phyloP scores from a whole-genome alignment of 2,329 filamentous ascomycete species.

The Sporothrix sp. region DNA sequence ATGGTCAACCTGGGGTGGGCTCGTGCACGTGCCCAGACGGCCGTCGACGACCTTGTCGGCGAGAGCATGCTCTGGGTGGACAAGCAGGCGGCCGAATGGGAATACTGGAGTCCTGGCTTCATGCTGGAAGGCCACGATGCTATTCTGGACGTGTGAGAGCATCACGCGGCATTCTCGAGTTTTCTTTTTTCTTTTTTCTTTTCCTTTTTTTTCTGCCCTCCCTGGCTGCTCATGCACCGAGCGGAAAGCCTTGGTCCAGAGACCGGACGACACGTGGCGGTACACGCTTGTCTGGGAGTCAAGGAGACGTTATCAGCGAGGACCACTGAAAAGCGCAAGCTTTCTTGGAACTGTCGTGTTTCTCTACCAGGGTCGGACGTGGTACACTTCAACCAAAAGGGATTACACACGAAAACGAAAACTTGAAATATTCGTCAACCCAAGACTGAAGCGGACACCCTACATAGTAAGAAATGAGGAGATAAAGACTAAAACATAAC shows the following conservation, averaged over 20 bases:
- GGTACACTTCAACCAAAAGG: not conserved
- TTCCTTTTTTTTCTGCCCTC: too few relatives aligned
- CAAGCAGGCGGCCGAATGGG: conserved; percentile 70
- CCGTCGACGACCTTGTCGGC: conserved; percentile 78
- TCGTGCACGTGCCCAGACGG: conserved; percentile 71
- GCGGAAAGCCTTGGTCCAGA: too few relatives aligned
- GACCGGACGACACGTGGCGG: too few relatives aligned
- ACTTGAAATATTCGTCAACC: not conserved
- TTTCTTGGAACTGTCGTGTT: too few relatives aligned
- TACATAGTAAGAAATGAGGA: conserved; percentile 9
- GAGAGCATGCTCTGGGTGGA: conserved; percentile 95
- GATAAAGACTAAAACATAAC: conserved; percentile 16
- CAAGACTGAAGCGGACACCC: conserved; percentile 7
- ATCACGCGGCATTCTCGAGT: not conserved
- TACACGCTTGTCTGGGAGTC: too few relatives aligned
- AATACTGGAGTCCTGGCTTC: conserved; percentile 85
- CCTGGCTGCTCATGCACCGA: too few relatives aligned
- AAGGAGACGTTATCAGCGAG: too few relatives aligned
- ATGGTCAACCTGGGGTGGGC: conserved; percentile 82
- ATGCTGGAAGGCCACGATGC: conserved; percentile 41
- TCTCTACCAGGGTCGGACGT: not conserved
- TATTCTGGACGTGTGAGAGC: conserved; percentile 17
- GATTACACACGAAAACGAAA: not conserved
- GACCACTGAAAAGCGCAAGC: too few relatives aligned
- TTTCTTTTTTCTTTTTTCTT: too few relatives aligned